Base-by-base conservation (phyloP, 148 eudicot genomes). In the Nyssa sinensis region DNA sequence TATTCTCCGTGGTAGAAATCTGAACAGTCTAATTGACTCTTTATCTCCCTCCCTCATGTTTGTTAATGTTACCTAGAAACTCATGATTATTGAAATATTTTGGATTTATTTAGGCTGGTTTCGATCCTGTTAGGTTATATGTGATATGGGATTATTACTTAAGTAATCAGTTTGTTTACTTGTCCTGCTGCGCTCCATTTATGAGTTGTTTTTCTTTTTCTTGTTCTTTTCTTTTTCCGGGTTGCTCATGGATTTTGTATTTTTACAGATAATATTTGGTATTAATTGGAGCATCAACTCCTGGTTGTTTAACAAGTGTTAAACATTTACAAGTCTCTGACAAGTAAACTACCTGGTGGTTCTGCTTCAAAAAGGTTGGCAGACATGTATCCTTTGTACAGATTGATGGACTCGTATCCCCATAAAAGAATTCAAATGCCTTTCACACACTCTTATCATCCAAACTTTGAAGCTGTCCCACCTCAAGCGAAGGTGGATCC, bases 371-470 rank as follows among this genome's bases (percentile, higher is more conserved):
- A 19, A 66, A 63, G 34, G 65, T 67, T 62, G 9, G 67, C 27
- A 49, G 69, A 62, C 17, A 80, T 85, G 86, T 66, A 65, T 44
- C 82, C 87, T 28, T 51, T 62, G 29, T 70, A 80, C 72, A 71
- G 67, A 65, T 71, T 64, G 61, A 71, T 76, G 78, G 77, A 69
- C 76, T 35, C 86, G 21, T 69, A 68, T 67, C 85, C 90, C 64
- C 73, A 66, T 39, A 81, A 77, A 73, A 73, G 33, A 30, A 70
- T 65, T 73, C 91, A 74, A 14, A 61, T 78, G 66, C 84, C 87
- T 24, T 71, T 27, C 31, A 0, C 63, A 24, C 89, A 75, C 19
- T 63, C 72, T 39, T 71, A 39, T 47, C 57, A 82, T 19, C 88
- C 89, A 14, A 82, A 29, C 24, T 71, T 78, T 66, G 87, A 76